Evolutionary conservation across 352 stramenopile genomes (phyloP).

Genomic region (Elongisporangium senticosum): DNA sequence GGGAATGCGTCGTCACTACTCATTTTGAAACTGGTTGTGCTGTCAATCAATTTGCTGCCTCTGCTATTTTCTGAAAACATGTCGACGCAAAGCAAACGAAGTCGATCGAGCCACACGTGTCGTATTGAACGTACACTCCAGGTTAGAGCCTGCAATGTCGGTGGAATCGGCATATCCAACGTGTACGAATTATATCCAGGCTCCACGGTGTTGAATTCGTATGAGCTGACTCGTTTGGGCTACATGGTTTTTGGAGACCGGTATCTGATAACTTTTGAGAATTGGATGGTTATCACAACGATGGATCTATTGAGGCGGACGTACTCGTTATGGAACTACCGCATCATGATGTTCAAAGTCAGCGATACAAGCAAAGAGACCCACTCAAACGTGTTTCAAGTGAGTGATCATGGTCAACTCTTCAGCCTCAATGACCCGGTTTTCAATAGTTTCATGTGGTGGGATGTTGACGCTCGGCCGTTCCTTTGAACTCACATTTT

Average conservation of each 20-base stretch:
- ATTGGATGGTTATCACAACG: constrained; percentile 23
- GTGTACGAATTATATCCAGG: neutral
- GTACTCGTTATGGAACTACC: constrained; percentile 24
- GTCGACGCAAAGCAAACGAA: neutral
- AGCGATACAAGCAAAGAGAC: neutral
- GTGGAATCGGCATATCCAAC: neutral
- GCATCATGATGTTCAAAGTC: constrained; percentile 19
- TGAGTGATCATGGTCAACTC: neutral
- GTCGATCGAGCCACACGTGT: neutral
- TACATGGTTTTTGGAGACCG: constrained; percentile 24
- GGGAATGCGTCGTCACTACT: constrained; percentile 6
- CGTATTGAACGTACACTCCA: constrained; percentile 1
- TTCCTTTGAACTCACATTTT: neutral
- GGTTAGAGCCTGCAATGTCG: neutral
- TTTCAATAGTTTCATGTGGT: neutral
- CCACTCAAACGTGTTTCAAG: neutral
- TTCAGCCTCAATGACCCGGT: neutral
- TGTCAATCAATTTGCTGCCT: constrained; percentile 10
- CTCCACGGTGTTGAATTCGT: constrained; percentile 13
- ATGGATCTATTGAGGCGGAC: constrained; percentile 9
- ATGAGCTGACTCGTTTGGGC: constrained; percentile 28
- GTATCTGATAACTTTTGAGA: constrained; percentile 21
- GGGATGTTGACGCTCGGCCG: neutral
- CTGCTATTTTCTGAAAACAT: constrained; percentile 8
- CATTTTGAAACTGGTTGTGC: constrained; percentile 4